Evolutionary conservation across 495 filamentous ascomycete species (phyloP).

Genomic region (Collariella sp.): DNA sequence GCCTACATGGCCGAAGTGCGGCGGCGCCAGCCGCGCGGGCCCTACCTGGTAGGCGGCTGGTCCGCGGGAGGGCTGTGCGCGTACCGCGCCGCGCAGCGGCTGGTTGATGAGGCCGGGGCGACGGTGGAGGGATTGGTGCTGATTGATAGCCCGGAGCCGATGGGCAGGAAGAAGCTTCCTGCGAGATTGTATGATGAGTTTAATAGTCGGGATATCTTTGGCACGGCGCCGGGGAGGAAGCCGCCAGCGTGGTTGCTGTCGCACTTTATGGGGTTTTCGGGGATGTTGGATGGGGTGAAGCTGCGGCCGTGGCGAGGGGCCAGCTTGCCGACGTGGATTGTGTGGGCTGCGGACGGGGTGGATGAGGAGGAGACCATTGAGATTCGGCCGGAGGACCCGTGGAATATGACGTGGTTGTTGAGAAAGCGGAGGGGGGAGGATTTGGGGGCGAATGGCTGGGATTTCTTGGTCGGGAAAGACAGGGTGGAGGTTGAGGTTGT

Average conservation of each 20-base stretch:
- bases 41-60: slow-evolving; percentile 60
- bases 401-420: neutral
- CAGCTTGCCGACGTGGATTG: neutral
- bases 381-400: neutral
- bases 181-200: slow-evolving; percentile 40
- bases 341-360: neutral
- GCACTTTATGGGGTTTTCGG: neutral
- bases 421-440: no score
- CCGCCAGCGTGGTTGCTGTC: neutral
- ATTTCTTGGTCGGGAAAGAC: neutral
- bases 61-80: slow-evolving; percentile 69
- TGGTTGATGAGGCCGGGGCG: slow-evolving; percentile 48
- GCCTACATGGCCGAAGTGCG: slow-evolving; percentile 43
- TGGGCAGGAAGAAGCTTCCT: slow-evolving; percentile 30
- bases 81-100: slow-evolving; percentile 55
- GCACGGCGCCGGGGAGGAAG: neutral
- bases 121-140: slow-evolving; percentile 55
- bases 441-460: neutral
- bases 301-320: neutral
- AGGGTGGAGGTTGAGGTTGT: neutral
- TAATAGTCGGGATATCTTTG: slow-evolving; percentile 47
- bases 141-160: slow-evolving; percentile 61
- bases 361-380: neutral
- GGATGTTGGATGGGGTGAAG: neutral
- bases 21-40: slow-evolving; percentile 45